Conservation (phyloP, 176 grass and related monocot genomes). For the Aegilops umbellulata region DNA sequence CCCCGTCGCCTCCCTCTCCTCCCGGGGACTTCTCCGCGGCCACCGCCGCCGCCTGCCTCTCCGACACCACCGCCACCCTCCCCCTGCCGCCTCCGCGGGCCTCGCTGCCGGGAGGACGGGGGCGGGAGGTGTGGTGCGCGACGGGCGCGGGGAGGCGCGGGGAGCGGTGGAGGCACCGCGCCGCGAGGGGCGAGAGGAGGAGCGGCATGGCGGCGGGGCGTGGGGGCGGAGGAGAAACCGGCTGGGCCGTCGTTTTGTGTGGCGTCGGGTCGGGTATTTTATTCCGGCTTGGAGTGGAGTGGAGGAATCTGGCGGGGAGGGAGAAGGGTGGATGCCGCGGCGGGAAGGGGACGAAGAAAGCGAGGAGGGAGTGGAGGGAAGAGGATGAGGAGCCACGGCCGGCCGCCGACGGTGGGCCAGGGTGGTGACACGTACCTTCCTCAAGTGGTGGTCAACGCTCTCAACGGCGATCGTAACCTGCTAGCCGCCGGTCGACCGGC, state of each 20-base stretch:
- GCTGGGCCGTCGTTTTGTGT: background rate
- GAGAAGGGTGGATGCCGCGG: conserved; percentile 19
- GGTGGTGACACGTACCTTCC: background rate
- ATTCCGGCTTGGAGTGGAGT: background rate
- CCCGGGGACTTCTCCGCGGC: background rate
- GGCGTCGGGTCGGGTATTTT: background rate
- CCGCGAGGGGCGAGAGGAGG: background rate
- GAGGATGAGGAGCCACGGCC: background rate
- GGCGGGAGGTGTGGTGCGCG: background rate
- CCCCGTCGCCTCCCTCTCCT: background rate
- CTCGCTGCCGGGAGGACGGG: background rate
- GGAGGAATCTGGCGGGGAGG: conserved; percentile 28
- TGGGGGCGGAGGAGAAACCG: background rate
- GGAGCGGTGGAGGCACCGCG: background rate
- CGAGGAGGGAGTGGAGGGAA: background rate
- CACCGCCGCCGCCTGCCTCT: conserved; percentile 28
- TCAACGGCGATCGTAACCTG: too few species aligned
- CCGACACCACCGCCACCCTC: conserved; percentile 20
- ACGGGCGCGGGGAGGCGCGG: background rate
- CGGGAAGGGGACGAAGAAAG: conserved; percentile 17
- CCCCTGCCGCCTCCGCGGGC: background rate
- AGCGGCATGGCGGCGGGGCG: conserved; percentile 5
- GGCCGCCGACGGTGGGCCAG: too few species aligned
- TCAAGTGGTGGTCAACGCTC: too few species aligned
- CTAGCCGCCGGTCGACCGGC: too few species aligned